These are phyloP conservation scores for Austroboletus festivus DNA, from an alignment of 768 basidiomycete genomes.

Conservation along the genomic window DNA sequence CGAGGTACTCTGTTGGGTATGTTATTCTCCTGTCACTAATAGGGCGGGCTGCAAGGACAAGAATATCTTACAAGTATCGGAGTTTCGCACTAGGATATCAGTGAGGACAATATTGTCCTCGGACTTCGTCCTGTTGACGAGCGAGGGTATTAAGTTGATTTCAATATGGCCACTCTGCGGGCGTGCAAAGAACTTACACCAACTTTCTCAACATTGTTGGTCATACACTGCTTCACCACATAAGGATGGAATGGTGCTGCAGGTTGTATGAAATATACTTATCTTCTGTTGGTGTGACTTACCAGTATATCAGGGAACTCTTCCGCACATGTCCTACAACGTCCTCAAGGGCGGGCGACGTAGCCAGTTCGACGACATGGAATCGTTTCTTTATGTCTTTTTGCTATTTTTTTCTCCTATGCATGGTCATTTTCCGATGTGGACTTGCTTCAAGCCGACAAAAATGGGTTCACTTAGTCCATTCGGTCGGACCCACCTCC, in stretches of 20 bases:
- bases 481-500: background rate
- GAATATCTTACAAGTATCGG: conserved; percentile 9
- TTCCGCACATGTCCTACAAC: background rate
- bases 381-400: background rate
- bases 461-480: background rate
- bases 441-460: background rate
- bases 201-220: background rate
- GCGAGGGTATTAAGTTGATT: conserved; percentile 31
- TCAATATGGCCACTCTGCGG: conserved; percentile 19
- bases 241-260: too few species aligned
- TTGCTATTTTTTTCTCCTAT: background rate
- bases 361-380: background rate
- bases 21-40: background rate
- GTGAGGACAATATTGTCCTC: conserved; percentile 35
- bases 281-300: too few species aligned
- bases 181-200: background rate
- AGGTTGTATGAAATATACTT: too few species aligned
- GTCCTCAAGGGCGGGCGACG: background rate
- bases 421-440: background rate
- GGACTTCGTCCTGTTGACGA: conserved; percentile 5
- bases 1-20: background rate
- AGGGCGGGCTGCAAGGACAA: background rate
- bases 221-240: too few species aligned
- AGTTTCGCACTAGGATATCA: conserved; percentile 34
- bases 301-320: background rate